Conservation (phyloP, 768 basidiomycete species). For the Paxillus ammoniavirescens region DNA sequence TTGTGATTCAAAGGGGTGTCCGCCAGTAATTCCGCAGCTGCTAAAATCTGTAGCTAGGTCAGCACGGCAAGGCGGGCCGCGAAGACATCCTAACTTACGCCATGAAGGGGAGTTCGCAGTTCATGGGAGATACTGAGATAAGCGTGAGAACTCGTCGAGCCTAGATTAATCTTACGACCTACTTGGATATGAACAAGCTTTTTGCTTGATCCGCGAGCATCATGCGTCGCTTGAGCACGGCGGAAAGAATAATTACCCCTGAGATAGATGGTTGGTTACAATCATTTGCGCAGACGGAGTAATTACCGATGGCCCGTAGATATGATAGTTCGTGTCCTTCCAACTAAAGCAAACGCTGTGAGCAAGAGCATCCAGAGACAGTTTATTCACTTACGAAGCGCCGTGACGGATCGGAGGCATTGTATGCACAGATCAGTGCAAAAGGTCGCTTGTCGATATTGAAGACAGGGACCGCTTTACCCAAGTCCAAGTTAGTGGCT, state of each 20-base stretch:
- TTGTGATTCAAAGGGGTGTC: conserved; percentile 81
- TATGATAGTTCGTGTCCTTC: conserved; percentile 92
- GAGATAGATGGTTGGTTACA: conserved; percentile 2
- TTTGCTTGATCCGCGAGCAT: conserved; percentile 94
- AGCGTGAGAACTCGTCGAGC: conserved; percentile 5
- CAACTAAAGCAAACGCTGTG: conserved; percentile 44
- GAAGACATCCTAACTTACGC: conserved; percentile 44
- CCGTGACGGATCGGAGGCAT: conserved; percentile 74
- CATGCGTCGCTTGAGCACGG: conserved; percentile 90
- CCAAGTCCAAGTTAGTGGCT: conserved; percentile 4
- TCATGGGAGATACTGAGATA: conserved; percentile 79
- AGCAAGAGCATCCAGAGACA: conserved; percentile 2
- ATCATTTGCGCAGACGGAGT: background rate
- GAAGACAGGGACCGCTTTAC: conserved; percentile 82
- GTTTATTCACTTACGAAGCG: conserved; percentile 61
- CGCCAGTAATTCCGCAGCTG: conserved; percentile 86
- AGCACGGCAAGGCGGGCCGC: background rate
- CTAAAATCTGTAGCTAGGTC: conserved; percentile 60
- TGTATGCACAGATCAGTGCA: conserved; percentile 88
- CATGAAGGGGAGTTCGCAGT: conserved; percentile 87
- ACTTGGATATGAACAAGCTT: conserved; percentile 91
- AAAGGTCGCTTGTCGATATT: conserved; percentile 93
- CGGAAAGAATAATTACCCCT: conserved; percentile 91
- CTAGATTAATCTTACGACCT: conserved; percentile 17
- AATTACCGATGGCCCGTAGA: conserved; percentile 78